phyloP scores from a whole-genome alignment of 768 basidiomycete species.

The Russula dissimulans region DNA sequence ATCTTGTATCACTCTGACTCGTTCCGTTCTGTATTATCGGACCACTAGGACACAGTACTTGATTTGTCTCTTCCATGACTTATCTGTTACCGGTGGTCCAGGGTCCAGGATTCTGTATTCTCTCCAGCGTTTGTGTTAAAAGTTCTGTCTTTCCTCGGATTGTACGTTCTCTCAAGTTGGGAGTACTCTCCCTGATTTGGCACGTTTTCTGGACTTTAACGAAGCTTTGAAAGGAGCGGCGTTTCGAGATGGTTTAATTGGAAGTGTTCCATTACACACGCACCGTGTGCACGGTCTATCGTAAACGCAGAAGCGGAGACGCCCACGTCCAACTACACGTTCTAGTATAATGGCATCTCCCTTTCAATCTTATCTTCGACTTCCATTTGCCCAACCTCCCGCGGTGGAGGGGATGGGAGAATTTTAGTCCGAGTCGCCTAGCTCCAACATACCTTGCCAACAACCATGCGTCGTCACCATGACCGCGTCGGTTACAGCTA shows the following conservation, averaged over 20 bases:
- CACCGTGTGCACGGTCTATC: slow-evolving; percentile 2
- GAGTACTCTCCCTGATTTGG: too few relatives aligned
- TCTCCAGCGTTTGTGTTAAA: neutral
- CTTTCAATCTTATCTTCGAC: slow-evolving; percentile 69
- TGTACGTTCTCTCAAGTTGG: neutral
- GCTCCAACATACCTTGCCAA: too few relatives aligned
- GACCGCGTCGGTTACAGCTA: too few relatives aligned
- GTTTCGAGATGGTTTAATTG: too few relatives aligned
- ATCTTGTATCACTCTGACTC: too few relatives aligned
- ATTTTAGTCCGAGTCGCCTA: slow-evolving; percentile 49
- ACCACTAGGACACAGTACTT: neutral
- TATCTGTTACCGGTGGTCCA: too few relatives aligned
- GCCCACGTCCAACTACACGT: slow-evolving; percentile 58
- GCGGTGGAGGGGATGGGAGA: slow-evolving; percentile 27
- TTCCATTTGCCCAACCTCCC: slow-evolving; percentile 53
- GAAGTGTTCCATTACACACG: too few relatives aligned
- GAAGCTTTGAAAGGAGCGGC: neutral
- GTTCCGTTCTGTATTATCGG: too few relatives aligned
- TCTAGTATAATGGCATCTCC: slow-evolving; percentile 63
- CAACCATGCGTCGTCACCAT: too few relatives aligned
- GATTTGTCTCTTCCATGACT: neutral
- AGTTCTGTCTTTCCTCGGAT: neutral
- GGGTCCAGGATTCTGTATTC: neutral
- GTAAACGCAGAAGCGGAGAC: slow-evolving; percentile 55
- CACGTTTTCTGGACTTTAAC: too few relatives aligned